Conservation (phyloP, 2,329 filamentous ascomycete genomes). For the Beauveria medogensis region DNA sequence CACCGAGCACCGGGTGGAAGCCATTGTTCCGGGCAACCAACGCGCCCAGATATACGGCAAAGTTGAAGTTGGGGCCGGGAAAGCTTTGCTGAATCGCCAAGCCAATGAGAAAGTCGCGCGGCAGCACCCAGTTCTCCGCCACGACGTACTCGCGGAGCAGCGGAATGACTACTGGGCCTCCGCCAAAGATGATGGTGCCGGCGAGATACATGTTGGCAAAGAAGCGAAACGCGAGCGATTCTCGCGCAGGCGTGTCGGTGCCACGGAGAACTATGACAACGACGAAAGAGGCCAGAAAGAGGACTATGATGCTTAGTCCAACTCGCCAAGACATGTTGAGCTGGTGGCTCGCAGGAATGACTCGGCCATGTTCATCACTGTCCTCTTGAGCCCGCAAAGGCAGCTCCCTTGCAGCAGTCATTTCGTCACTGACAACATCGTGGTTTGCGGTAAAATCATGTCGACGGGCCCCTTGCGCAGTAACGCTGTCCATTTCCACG, state of each 20-base stretch:
- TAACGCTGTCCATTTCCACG: not conserved
- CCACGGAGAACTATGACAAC: conserved; percentile 44
- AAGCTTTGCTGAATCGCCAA: conserved; percentile 65
- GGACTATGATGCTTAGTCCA: conserved; percentile 32
- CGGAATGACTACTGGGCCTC: conserved; percentile 57
- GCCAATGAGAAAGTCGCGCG: conserved; percentile 64
- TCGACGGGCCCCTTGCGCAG: not conserved
- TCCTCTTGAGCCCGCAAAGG: not conserved
- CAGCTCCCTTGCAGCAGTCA: not conserved
- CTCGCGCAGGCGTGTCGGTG: conserved; percentile 23
- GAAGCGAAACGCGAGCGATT: conserved; percentile 46
- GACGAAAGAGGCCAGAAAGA: conserved; percentile 50
- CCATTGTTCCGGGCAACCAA: conserved; percentile 36
- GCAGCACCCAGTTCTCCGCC: conserved; percentile 59
- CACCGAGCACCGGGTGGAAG: conserved; percentile 34
- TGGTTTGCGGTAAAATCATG: conserved; percentile 8
- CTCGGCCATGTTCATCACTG: not conserved
- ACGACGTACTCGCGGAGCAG: conserved; percentile 56
- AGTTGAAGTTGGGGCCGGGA: conserved; percentile 42
- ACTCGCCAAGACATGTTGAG: conserved; percentile 37
- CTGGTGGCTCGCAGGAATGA: conserved; percentile 24
- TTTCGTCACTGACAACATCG: not conserved
- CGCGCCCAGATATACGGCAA: conserved; percentile 49
- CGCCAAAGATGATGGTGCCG: conserved; percentile 60
- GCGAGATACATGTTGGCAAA: conserved; percentile 69